Base-by-base conservation (phyloP, 1,139 yeast species). In the Entelexis paramagnoliae region DNA sequence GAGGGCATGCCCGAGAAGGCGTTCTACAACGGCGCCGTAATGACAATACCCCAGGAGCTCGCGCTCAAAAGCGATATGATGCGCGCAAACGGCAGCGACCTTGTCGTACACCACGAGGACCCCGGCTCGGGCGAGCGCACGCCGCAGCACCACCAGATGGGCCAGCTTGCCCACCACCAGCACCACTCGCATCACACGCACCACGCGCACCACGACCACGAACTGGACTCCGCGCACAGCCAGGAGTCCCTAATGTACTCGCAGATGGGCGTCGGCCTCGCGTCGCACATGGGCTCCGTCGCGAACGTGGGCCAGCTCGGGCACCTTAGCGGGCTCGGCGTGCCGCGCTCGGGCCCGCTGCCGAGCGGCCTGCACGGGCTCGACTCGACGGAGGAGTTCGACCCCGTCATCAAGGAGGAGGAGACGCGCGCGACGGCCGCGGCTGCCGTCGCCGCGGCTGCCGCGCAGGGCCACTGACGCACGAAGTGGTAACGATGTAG, bases 1-100 rank as follows among this genome's bases (percentile, higher is more conserved):
- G 24, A 51, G 24, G 60, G 59, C 42, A 51, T 53, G 55, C 59
- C 60, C 13, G 59, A 56, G 20, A 56, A 56, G 51, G 45, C 51
- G 19, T 41, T 56, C 19, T 56, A 55, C 40, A 41, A 36, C 42
- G 26, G 38, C 33, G 22, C 46, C 40, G 41, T 29, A 14, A 28
- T 22, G 41, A 19, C 35, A 26, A 19, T 46, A 29, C 50, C 49
- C 20, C 39, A 20, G 45, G 45, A 41, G 14, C 22, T 41, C 7
- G 26, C 46, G 20, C 35, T 42, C 11, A 41, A 41, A 17, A 29
- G 16, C 34, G 45, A 41, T 11, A 16, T 41, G 26, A 41, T 41
- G 45, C 34, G 34, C 17, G 11, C 28, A 14, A 17, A 11, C 34
- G 14, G 20, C 28, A 32, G 20, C 36, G 36, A 20, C 24, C 36